Evolutionary conservation across 805 yeast genomes (phyloP).

Genomic region (Saccharomycopsis lassenensis): DNA sequence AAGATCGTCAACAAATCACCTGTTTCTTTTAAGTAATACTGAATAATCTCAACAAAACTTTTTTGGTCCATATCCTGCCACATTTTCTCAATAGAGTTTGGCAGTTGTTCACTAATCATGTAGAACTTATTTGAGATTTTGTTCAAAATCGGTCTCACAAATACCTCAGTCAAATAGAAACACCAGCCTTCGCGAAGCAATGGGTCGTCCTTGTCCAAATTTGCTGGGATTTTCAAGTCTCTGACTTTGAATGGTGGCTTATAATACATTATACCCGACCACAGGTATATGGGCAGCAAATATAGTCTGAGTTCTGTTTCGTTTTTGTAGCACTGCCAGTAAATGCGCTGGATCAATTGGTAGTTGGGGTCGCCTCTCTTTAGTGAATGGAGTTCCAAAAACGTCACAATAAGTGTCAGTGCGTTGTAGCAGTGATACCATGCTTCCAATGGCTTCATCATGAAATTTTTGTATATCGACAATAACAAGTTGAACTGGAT

Average conservation of each 20-base stretch:
- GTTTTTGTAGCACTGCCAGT: conserved; percentile 17
- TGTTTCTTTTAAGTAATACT: conserved; percentile 15
- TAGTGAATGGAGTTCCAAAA: conserved; percentile 8
- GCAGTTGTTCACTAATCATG: no score
- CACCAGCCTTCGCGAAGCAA: conserved; percentile 18
- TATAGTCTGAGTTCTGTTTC: conserved; percentile 16
- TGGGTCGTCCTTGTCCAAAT: conserved; percentile 6
- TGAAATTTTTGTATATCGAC: conserved; percentile 15
- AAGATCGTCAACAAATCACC: conserved; percentile 15
- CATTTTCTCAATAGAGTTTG: conserved; percentile 7
- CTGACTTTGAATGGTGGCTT: conserved; percentile 18
- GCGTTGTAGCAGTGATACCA: conserved; percentile 15
- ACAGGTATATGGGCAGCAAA: conserved; percentile 14
- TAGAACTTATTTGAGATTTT: conserved; percentile 14
- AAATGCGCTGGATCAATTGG: conserved; percentile 14
- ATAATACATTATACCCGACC: conserved; percentile 14
- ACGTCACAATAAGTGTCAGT: conserved; percentile 10
- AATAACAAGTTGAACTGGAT: conserved; percentile 13
- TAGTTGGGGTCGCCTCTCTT: conserved; percentile 1
- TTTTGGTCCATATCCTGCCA: conserved; percentile 13
- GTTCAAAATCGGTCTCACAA: conserved; percentile 15
- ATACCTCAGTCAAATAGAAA: conserved; percentile 18
- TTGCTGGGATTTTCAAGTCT: conserved; percentile 11
- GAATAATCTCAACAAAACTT: conserved; percentile 11
- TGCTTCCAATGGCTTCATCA: conserved; percentile 17